Evolutionary conservation across 2,329 filamentous ascomycete species (phyloP).

Genomic region (Phaeophleospora eucalypticola): DNA sequence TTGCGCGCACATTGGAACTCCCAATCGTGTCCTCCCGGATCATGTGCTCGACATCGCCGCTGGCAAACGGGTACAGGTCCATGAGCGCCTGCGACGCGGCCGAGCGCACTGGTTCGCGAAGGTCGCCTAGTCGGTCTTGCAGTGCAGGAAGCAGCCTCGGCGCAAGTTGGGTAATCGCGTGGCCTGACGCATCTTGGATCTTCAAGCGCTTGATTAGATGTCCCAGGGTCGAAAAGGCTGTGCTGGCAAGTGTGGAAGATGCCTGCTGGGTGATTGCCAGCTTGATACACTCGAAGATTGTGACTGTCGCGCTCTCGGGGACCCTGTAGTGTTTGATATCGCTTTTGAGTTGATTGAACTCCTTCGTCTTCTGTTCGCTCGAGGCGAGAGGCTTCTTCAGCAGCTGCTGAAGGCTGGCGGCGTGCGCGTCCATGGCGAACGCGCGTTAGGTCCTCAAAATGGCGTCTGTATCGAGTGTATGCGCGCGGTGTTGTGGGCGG

Average conservation of each 20-base stretch:
- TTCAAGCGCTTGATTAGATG: conserved; percentile 82
- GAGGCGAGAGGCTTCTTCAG: conserved; percentile 61
- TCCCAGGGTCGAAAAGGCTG: conserved; percentile 81
- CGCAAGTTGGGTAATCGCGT: conserved; percentile 62
- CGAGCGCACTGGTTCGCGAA: conserved; percentile 76
- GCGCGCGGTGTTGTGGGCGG: not conserved
- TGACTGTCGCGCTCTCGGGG: conserved; percentile 65
- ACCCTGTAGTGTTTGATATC: conserved; percentile 91
- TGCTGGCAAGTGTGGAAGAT: conserved; percentile 66
- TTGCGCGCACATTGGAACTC: conserved; percentile 77
- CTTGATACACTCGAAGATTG: conserved; percentile 78
- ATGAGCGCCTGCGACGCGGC: conserved; percentile 71
- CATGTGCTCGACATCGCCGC: conserved; percentile 71
- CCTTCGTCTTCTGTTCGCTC: conserved; percentile 66
- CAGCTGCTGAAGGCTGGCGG: conserved; percentile 49
- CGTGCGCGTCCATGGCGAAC: conserved; percentile 53
- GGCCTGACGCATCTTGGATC: conserved; percentile 73
- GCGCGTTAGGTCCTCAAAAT: not conserved
- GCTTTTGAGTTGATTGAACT: conserved; percentile 73
- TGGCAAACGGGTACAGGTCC: conserved; percentile 69
- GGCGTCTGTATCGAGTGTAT: not conserved
- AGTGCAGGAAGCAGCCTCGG: conserved; percentile 69
- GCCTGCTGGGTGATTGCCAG: conserved; percentile 72
- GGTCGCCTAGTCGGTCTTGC: conserved; percentile 80
- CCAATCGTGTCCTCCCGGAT: conserved; percentile 74